Conservation (phyloP, 805 yeast species). For the Metschnikowia lunata region DNA sequence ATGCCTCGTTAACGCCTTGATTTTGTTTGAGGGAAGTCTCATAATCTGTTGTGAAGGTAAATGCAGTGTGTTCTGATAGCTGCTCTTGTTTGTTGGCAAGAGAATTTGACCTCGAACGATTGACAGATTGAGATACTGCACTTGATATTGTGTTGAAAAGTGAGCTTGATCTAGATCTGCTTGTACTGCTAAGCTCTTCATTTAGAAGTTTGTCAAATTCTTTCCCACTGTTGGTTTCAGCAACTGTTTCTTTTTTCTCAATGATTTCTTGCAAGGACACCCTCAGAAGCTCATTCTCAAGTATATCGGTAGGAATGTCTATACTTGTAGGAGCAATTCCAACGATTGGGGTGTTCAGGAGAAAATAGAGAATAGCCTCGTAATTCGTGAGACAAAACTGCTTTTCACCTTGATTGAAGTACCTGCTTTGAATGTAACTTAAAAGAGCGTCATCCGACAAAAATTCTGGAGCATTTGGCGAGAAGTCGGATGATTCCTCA, state of each 20-base stretch:
- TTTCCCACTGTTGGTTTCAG: constrained; percentile 1
- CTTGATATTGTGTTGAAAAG: constrained; percentile 33
- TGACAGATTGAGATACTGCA: constrained; percentile 24
- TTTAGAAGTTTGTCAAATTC: constrained; percentile 4
- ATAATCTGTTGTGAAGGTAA: constrained; percentile 20
- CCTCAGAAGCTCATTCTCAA: constrained; percentile 15
- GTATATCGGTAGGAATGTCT: constrained; percentile 8
- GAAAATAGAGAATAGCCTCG: constrained; percentile 37
- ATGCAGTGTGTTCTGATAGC: constrained; percentile 19
- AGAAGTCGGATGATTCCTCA: background rate
- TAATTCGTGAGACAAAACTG: constrained; percentile 39
- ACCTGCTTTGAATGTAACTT: constrained; percentile 22
- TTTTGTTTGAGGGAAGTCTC: constrained; percentile 16
- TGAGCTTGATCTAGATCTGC: constrained; percentile 37
- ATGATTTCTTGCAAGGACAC: constrained; percentile 27
- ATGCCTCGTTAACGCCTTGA: constrained; percentile 11
- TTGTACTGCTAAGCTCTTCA: constrained; percentile 11
- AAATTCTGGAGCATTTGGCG: constrained; percentile 16
- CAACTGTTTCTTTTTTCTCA: constrained; percentile 3
- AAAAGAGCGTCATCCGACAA: constrained; percentile 28
- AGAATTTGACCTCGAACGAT: constrained; percentile 32
- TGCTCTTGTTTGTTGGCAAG: constrained; percentile 20
- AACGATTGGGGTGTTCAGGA: constrained; percentile 32
- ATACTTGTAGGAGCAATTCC: constrained; percentile 21
- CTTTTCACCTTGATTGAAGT: constrained; percentile 36